These are phyloP conservation scores for Chloranthus sessilifolius DNA, from an alignment of 164 flowering plant genomes.

Conservation along the genomic window DNA sequence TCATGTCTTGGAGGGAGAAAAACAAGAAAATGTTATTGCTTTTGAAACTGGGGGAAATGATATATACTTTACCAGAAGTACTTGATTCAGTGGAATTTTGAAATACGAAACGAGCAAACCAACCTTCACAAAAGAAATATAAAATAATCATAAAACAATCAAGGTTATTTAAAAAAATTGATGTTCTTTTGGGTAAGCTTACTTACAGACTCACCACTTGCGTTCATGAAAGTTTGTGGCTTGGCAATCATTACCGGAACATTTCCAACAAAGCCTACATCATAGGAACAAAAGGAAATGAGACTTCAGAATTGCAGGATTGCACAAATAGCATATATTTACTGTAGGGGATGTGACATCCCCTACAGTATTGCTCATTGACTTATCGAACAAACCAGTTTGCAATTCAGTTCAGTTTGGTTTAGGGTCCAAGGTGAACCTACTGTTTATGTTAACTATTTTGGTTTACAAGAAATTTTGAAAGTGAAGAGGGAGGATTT, in stretches of 20 bases:
- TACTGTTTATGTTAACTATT: too few relatives aligned
- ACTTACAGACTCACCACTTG: conserved; percentile 98
- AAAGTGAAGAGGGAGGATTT: too few relatives aligned
- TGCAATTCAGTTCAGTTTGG: too few relatives aligned
- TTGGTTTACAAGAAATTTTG: too few relatives aligned
- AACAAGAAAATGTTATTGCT: conserved; percentile 1
- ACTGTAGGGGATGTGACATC: too few relatives aligned
- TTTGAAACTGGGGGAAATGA: not conserved
- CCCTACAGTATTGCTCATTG: too few relatives aligned
- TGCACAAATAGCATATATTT: too few relatives aligned
- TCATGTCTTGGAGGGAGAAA: not conserved
- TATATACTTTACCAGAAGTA: conserved; percentile 61
- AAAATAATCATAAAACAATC: conserved; percentile 1
- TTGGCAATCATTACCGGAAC: conserved; percentile 91
- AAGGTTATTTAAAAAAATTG: not conserved
- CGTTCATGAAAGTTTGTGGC: conserved; percentile 97
- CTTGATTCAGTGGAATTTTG: conserved; percentile 90
- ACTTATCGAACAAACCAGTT: too few relatives aligned
- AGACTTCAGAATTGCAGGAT: too few relatives aligned
- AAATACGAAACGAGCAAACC: conserved; percentile 78
- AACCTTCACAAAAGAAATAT: conserved; percentile 43
- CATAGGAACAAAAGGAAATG: not conserved
- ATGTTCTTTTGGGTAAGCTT: conserved; percentile 15
- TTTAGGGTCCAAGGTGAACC: too few relatives aligned
- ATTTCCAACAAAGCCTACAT: conserved; percentile 68